These are phyloP conservation scores for Vigna reflexopilosa DNA, from an alignment of 306 rosid species.

Conservation along the genomic window DNA sequence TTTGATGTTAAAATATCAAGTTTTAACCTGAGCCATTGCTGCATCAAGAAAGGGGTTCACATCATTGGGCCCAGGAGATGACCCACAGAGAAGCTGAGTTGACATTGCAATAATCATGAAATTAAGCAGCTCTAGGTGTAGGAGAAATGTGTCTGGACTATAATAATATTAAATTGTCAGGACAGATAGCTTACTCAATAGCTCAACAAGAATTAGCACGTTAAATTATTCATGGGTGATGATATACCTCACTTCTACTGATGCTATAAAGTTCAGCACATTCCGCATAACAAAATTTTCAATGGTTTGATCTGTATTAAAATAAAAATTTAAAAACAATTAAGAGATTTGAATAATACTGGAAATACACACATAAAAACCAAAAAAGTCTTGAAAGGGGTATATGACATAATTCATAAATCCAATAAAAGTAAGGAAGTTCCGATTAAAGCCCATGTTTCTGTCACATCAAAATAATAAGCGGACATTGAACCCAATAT, in stretches of 20 bases:
- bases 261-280: conserved; percentile 78
- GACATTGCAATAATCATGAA: conserved; percentile 94
- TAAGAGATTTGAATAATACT: conserved; percentile 20
- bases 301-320: conserved; percentile 75
- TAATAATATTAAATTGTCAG: conserved; percentile 51
- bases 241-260: conserved; percentile 87
- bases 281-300: conserved; percentile 72
- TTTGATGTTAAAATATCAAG: conserved; percentile 41
- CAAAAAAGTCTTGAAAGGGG: conserved; percentile 2
- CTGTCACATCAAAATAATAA: conserved; percentile 25
- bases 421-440: conserved; percentile 25
- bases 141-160: conserved; percentile 71
- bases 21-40: conserved; percentile 88
- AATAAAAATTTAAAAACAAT: conserved; percentile 37
- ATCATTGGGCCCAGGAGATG: conserved; percentile 87
- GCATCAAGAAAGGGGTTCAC: conserved; percentile 94
- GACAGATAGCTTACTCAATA: conserved; percentile 30
- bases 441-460: conserved; percentile 25
- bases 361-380: background rate
- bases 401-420: conserved; percentile 28
- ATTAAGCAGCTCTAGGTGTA: conserved; percentile 93
- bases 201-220: conserved; percentile 45
- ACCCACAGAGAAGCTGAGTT: conserved; percentile 96
- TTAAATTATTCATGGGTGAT: conserved; percentile 41
- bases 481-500: background rate